Evolutionary conservation across 495 filamentous ascomycete species (phyloP).

Genomic region (Tuber magnatum): DNA sequence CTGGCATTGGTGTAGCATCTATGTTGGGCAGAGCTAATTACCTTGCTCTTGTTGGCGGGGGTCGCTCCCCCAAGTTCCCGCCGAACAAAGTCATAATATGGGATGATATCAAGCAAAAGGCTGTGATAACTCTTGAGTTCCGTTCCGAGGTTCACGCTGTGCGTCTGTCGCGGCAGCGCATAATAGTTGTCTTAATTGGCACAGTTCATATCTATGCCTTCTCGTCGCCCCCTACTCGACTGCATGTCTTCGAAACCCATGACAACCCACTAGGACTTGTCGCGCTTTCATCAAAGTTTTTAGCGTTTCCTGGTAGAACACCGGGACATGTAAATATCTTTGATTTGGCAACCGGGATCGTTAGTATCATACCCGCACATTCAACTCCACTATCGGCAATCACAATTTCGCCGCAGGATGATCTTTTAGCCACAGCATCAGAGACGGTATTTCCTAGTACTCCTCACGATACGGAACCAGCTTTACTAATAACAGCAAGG

Average conservation of each 20-base stretch:
- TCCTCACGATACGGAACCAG: neutral
- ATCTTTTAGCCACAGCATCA: constrained; percentile 82
- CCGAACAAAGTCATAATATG: constrained; percentile 87
- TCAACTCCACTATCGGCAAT: constrained; percentile 70
- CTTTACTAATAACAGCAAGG: constrained; percentile 46
- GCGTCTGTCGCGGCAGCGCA: constrained; percentile 66
- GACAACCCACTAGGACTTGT: constrained; percentile 81
- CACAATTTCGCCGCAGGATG: constrained; percentile 69
- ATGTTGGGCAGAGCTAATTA: constrained; percentile 88
- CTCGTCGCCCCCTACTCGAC: constrained; percentile 62
- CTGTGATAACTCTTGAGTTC: constrained; percentile 65
- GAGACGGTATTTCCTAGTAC: constrained; percentile 56
- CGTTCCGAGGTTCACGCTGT: constrained; percentile 69
- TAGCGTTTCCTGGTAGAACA: constrained; percentile 78
- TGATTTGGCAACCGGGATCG: constrained; percentile 69
- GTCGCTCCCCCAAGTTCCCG: constrained; percentile 75
- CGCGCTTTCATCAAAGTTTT: constrained; percentile 60
- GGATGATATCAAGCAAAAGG: constrained; percentile 76
- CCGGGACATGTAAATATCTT: constrained; percentile 88
- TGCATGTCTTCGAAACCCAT: constrained; percentile 72
- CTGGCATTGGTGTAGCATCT: constrained; percentile 71
- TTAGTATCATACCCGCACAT: constrained; percentile 93
- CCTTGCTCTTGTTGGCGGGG: constrained; percentile 83
- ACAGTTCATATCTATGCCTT: constrained; percentile 77
- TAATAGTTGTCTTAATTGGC: constrained; percentile 75